These are phyloP conservation scores for Perkinsus marinus DNA, from an alignment of 169 alveolate species.

Conservation along the genomic window DNA sequence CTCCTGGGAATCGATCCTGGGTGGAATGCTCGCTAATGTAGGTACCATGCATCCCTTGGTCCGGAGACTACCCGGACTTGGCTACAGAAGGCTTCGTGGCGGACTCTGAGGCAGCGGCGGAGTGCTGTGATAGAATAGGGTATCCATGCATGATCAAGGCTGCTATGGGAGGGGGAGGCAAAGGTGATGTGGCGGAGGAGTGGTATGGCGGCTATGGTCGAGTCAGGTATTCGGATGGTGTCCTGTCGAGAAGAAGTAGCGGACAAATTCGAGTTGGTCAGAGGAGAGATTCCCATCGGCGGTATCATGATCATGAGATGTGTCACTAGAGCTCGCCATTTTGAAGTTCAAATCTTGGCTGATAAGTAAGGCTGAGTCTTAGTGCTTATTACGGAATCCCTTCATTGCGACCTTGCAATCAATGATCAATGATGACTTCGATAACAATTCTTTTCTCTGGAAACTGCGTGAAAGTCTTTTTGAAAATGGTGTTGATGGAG, in stretches of 20 bases:
- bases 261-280: conserved; percentile 30
- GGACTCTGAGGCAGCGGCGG: conserved; percentile 53
- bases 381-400: not conserved
- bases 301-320: conserved; percentile 30
- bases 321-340: conserved; percentile 59
- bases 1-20: too few relatives aligned
- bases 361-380: conserved; percentile 43
- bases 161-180: conserved; percentile 92
- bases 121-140: conserved; percentile 68
- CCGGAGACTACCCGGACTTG: conserved; percentile 42
- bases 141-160: conserved; percentile 88
- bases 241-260: conserved; percentile 26
- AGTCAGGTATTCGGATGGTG: conserved; percentile 14
- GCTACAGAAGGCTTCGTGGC: not conserved
- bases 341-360: conserved; percentile 75
- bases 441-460: too few relatives aligned
- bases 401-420: not conserved
- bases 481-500: too few relatives aligned
- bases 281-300: conserved; percentile 36
- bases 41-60: conserved; percentile 79
- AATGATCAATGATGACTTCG: too few relatives aligned
- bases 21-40: not conserved
- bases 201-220: conserved; percentile 34
- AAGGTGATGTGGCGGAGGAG: conserved; percentile 68
- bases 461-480: too few relatives aligned